phyloP scores from a whole-genome alignment of 2,329 filamentous ascomycete genomes.

The Trichoderma pleuroti region DNA sequence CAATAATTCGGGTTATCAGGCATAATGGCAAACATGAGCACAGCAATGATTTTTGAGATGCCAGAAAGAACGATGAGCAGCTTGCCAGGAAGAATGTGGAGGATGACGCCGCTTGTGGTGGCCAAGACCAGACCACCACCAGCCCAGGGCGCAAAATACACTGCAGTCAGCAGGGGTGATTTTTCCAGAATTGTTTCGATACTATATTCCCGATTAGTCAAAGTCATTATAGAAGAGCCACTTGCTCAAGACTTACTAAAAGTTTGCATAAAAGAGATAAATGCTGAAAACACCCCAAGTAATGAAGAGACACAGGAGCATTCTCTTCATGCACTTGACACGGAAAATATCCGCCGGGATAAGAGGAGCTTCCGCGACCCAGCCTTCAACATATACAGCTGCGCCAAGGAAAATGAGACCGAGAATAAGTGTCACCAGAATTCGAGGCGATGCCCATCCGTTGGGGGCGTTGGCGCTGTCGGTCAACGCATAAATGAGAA shows the following conservation, averaged over 20 bases:
- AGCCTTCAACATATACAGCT: constrained; percentile 62
- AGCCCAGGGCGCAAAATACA: constrained; percentile 58
- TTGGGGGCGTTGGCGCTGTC: constrained; percentile 59
- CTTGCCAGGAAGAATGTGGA: constrained; percentile 54
- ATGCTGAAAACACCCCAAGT: constrained; percentile 54
- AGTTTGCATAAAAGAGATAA: constrained; percentile 60
- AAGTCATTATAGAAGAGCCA: not conserved
- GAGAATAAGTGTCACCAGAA: constrained; percentile 55
- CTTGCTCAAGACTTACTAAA: constrained; percentile 48
- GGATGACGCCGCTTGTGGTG: constrained; percentile 49
- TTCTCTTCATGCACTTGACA: constrained; percentile 57
- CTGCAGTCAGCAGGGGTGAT: constrained; percentile 52
- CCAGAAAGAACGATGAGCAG: constrained; percentile 51
- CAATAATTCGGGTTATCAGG: constrained; percentile 55
- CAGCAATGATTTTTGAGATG: constrained; percentile 47
- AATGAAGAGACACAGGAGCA: constrained; percentile 52
- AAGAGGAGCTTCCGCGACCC: constrained; percentile 57
- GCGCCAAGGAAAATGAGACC: constrained; percentile 51
- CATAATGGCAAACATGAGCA: constrained; percentile 54
- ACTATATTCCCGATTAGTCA: constrained; percentile 30
- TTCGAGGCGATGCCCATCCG: constrained; percentile 63
- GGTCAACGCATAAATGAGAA: constrained; percentile 68
- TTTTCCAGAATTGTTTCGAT: constrained; percentile 52
- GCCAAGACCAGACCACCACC: constrained; percentile 57
- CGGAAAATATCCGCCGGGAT: constrained; percentile 62